Evolutionary conservation across 1,139 yeast genomes (phyloP).

Genomic region (Arxiozyma slooffiae): DNA sequence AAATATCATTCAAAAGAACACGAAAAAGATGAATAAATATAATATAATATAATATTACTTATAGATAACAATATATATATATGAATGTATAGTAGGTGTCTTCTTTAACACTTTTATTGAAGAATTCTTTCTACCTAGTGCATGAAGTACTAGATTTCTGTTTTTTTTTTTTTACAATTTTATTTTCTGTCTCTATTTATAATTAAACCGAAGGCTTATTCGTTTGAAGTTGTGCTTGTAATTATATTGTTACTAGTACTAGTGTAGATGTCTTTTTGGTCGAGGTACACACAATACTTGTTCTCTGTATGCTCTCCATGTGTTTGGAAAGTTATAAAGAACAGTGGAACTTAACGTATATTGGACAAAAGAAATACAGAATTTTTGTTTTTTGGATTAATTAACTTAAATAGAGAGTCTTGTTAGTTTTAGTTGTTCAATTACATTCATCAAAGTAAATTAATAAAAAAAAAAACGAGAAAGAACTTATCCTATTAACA

Average conservation of each 20-base stretch:
- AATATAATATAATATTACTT: too few species aligned
- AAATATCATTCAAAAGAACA: slow-evolving; percentile 21
- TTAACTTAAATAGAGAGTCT: too few species aligned
- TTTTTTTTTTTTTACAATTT: too few species aligned
- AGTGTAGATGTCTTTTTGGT: too few species aligned
- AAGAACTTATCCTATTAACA: background rate
- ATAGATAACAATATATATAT: background rate
- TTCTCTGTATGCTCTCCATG: background rate
- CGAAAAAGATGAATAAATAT: background rate
- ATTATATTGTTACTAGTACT: too few species aligned
- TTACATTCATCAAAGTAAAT: too few species aligned
- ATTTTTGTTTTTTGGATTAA: too few species aligned
- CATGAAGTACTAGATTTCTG: background rate
- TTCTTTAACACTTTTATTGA: background rate
- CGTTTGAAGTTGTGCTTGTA: background rate
- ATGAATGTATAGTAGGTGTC: background rate
- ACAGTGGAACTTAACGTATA: too few species aligned
- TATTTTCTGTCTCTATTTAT: background rate
- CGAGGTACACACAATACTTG: background rate
- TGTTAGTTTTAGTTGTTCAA: too few species aligned
- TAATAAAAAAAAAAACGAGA: background rate
- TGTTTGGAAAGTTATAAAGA: background rate
- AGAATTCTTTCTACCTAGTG: background rate
- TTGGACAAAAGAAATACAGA: too few species aligned
- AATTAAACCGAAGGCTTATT: background rate